These are phyloP conservation scores for Lodderomyces theae DNA, from an alignment of 1,139 yeast genomes.

Conservation along the genomic window DNA sequence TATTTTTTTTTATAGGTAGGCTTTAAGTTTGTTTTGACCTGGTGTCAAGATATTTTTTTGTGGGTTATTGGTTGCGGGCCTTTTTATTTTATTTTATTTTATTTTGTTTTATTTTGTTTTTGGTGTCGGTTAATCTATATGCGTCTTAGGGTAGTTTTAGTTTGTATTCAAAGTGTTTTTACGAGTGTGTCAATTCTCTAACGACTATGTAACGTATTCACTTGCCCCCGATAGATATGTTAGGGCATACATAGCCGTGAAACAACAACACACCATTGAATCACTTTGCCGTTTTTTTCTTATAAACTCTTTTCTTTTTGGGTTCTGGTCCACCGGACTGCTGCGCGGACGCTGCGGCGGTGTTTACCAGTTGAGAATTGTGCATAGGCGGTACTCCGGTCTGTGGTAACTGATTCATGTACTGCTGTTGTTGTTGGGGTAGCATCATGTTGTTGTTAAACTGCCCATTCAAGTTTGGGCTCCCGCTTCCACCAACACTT, in stretches of 20 bases:
- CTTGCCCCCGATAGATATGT: too few species aligned
- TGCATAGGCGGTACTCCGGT: constrained; percentile 8
- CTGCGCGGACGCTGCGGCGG: constrained; percentile 16
- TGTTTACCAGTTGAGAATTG: constrained; percentile 9
- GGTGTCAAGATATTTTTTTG: too few species aligned
- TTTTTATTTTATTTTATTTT: too few species aligned
- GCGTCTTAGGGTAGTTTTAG: too few species aligned
- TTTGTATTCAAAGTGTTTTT: too few species aligned
- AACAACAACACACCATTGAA: not conserved
- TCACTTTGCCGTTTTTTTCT: constrained; percentile 10
- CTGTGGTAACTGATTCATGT: not conserved
- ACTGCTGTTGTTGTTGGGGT: constrained; percentile 3
- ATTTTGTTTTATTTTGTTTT: too few species aligned
- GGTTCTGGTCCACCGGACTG: constrained; percentile 12
- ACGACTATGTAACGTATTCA: too few species aligned
- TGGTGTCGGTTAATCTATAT: too few species aligned
- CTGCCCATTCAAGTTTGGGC: not conserved
- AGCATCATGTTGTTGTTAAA: constrained; percentile 1
- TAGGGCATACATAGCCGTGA: too few species aligned
- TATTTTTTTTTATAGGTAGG: not conserved
- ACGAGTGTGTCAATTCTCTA: too few species aligned
- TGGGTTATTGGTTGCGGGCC: too few species aligned
- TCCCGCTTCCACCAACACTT: constrained; percentile 1
- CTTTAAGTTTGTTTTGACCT: not conserved
- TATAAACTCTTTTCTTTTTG: constrained; percentile 15